These are phyloP conservation scores for Eimeria tenella DNA, from an alignment of 169 alveolate species.

Conservation along the genomic window DNA sequence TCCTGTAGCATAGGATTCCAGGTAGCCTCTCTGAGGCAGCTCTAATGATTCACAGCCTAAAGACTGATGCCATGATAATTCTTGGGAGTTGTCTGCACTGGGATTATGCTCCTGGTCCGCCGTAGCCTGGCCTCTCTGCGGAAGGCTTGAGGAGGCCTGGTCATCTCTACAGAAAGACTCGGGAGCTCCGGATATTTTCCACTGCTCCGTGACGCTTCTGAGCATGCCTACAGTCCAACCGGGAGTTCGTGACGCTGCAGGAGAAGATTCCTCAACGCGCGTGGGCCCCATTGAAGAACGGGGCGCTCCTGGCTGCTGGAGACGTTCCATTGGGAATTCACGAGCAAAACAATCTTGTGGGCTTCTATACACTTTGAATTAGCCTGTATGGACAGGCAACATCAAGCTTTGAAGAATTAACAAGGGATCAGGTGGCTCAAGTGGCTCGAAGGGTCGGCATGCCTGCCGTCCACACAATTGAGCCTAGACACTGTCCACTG, in stretches of 20 bases:
- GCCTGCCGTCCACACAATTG: conserved; percentile 18
- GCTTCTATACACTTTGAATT: not conserved
- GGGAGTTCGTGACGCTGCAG: not conserved
- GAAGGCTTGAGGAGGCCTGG: conserved; percentile 9
- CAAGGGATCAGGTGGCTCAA: not conserved
- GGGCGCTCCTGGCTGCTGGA: conserved; percentile 4
- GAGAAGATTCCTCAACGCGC: conserved; percentile 9
- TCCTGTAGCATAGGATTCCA: conserved; percentile 13
- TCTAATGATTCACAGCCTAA: not conserved
- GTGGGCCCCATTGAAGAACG: not conserved
- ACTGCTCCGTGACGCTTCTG: conserved; percentile 18
- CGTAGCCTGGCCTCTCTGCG: conserved; percentile 8
- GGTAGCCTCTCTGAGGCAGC: not conserved
- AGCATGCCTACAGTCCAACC: conserved; percentile 5
- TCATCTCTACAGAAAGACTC: not conserved
- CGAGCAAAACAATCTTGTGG: not conserved
- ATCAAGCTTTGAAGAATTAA: not conserved
- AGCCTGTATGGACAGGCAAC: not conserved
- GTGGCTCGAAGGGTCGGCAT: not conserved
- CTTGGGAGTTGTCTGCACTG: not conserved
- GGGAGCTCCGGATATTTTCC: conserved; percentile 1
- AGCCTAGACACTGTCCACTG: conserved; percentile 30
- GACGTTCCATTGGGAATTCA: conserved; percentile 10
- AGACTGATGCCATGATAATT: not conserved
- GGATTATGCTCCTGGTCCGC: conserved; percentile 18